phyloP scores from a whole-genome alignment of 305 asterid species.

The Rubia tinctorum region DNA sequence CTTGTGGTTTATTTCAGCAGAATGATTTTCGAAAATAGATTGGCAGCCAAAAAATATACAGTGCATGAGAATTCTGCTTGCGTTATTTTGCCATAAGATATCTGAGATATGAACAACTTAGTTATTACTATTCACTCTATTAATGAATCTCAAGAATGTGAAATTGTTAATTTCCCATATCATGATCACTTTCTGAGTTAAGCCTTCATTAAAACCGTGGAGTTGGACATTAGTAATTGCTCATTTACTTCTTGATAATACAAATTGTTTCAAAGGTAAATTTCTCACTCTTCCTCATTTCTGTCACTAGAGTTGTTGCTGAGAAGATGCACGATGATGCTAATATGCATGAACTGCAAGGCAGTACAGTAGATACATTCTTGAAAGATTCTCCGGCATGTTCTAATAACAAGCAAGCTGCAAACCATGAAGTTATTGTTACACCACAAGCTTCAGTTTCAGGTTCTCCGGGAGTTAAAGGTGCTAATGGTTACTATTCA shows the following conservation, averaged over 20 bases:
- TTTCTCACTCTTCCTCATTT: not conserved
- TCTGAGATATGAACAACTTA: not conserved
- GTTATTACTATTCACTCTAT: not conserved
- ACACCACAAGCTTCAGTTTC: slow-evolving; percentile 28
- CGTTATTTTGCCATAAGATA: not conserved
- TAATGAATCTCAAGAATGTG: not conserved
- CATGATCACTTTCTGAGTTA: not conserved
- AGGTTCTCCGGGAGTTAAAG: slow-evolving; percentile 27
- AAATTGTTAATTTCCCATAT: not conserved
- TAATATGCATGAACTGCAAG: slow-evolving; percentile 12
- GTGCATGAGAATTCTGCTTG: not conserved
- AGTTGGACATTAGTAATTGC: not conserved
- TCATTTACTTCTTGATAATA: not conserved
- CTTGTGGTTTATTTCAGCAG: not conserved
- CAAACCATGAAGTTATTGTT: slow-evolving; percentile 31
- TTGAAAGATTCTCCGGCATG: slow-evolving; percentile 39
- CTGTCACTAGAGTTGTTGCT: slow-evolving; percentile 35
- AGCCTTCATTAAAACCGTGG: not conserved
- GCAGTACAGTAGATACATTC: slow-evolving; percentile 24
- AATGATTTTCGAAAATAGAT: not conserved
- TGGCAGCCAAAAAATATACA: not conserved
- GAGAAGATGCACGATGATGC: slow-evolving; percentile 39
- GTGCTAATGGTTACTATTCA: slow-evolving; percentile 26
- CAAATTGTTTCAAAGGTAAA: not conserved
- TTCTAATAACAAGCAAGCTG: slow-evolving; percentile 34